These are phyloP conservation scores for Vicia villosa DNA, from an alignment of 306 rosid genomes.

Conservation along the genomic window DNA sequence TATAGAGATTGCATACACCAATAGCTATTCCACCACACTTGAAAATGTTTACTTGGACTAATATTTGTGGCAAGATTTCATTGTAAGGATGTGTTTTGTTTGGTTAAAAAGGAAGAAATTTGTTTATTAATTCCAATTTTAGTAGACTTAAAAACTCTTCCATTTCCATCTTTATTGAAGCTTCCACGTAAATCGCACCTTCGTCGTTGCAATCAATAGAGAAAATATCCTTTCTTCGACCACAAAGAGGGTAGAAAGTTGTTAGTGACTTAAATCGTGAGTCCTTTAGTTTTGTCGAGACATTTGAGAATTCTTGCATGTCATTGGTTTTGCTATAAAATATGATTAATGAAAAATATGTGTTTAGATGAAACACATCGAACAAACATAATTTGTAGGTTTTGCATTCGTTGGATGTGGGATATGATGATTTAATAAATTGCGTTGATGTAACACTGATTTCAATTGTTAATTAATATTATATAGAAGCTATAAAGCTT, in stretches of 20 bases:
- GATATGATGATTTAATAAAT: constrained; percentile 48
- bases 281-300: constrained; percentile 39
- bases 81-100: constrained; percentile 31
- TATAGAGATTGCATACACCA: constrained; percentile 47
- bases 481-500: not conserved
- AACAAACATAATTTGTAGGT: constrained; percentile 38
- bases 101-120: constrained; percentile 51
- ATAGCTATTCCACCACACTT: constrained; percentile 63
- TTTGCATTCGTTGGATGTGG: constrained; percentile 28
- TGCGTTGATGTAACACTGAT: constrained; percentile 41
- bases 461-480: constrained; percentile 34
- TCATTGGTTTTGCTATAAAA: constrained; percentile 30
- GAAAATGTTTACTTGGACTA: constrained; percentile 55
- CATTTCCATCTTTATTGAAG: constrained; percentile 39
- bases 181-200: constrained; percentile 52
- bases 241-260: constrained; percentile 53
- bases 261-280: constrained; percentile 49
- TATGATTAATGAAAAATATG: constrained; percentile 43
- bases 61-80: constrained; percentile 36
- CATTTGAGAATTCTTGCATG: constrained; percentile 12
- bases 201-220: constrained; percentile 48
- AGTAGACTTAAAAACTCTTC: constrained; percentile 47
- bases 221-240: constrained; percentile 39
- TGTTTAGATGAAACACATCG: constrained; percentile 43
- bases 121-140: constrained; percentile 32